Evolutionary conservation across 345 rosid genomes (phyloP).

Genomic region (Reutealis trisperma): DNA sequence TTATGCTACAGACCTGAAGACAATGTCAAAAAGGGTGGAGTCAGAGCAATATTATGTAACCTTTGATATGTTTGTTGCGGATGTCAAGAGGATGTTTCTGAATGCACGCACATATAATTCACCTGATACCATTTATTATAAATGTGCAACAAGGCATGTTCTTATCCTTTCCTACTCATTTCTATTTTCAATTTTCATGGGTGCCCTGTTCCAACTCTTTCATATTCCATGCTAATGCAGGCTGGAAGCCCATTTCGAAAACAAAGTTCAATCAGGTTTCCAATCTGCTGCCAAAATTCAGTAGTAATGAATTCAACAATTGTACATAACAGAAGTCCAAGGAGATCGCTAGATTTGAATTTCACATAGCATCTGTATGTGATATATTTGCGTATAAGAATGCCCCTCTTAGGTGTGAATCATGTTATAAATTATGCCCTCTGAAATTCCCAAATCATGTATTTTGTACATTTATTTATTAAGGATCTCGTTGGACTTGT

Average conservation of each 20-base stretch:
- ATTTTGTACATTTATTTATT: background rate
- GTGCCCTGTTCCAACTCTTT: background rate
- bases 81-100: slow-evolving; percentile 89
- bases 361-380: background rate
- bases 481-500: background rate
- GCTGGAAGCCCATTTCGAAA: slow-evolving; percentile 74
- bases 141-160: slow-evolving; percentile 77
- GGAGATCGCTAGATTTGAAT: background rate
- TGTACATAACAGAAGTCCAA: background rate
- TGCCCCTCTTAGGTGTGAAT: background rate
- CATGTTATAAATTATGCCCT: background rate
- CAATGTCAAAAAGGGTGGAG: slow-evolving; percentile 87
- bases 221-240: slow-evolving; percentile 41
- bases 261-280: slow-evolving; percentile 86
- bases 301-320: slow-evolving; percentile 25
- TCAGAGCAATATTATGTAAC: slow-evolving; percentile 94
- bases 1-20: slow-evolving; percentile 73
- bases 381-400: background rate
- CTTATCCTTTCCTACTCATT: background rate
- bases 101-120: slow-evolving; percentile 92
- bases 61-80: slow-evolving; percentile 92
- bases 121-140: slow-evolving; percentile 88
- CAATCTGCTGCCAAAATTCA: slow-evolving; percentile 69
- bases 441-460: background rate
- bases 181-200: background rate